A percentile compares a stretch with the other conserved stretches of the same genome.
phyloP scores from a whole-genome alignment of 352 stramenopile genomes.

The Globisporangium spinosum region DNA sequence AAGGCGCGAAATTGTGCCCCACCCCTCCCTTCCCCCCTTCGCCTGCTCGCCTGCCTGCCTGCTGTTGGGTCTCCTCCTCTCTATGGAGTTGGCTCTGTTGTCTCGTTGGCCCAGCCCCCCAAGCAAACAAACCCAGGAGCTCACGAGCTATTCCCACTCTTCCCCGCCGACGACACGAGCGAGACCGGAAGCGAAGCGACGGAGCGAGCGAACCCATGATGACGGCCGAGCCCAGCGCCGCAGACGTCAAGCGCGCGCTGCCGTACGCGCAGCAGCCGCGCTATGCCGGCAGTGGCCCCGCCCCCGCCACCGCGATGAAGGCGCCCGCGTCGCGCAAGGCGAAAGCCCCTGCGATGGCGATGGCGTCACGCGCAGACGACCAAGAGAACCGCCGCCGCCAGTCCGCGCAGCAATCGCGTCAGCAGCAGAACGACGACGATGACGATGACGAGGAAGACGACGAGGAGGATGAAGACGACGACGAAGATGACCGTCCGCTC shows the following conservation, averaged over 20 bases:
- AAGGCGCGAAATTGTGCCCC: slow-evolving; percentile 14
- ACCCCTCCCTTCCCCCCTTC: background rate
- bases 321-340: slow-evolving; percentile 1
- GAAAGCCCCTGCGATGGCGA: slow-evolving; percentile 1
- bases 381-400: slow-evolving; percentile 18
- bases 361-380: slow-evolving; percentile 15
- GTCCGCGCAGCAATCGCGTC: background rate
- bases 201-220: slow-evolving; percentile 34
- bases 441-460: slow-evolving; percentile 14
- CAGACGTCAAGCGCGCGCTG: slow-evolving; percentile 37
- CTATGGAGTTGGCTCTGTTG: background rate
- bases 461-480: slow-evolving; percentile 10
- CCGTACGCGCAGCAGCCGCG: slow-evolving; percentile 20
- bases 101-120: slow-evolving; percentile 5
- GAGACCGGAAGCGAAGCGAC: background rate
- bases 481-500: background rate
- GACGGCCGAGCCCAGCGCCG: slow-evolving; percentile 50
- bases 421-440: slow-evolving; percentile 7
- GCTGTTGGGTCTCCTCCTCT: background rate
- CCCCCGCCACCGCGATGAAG: slow-evolving; percentile 6
- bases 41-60: background rate
- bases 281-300: slow-evolving; percentile 20
- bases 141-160: slow-evolving; percentile 12
- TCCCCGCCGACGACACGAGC: slow-evolving; percentile 9
- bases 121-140: background rate